Base-by-base conservation (phyloP, 164 flowering plant genomes). In the Sextonia rubra region DNA sequence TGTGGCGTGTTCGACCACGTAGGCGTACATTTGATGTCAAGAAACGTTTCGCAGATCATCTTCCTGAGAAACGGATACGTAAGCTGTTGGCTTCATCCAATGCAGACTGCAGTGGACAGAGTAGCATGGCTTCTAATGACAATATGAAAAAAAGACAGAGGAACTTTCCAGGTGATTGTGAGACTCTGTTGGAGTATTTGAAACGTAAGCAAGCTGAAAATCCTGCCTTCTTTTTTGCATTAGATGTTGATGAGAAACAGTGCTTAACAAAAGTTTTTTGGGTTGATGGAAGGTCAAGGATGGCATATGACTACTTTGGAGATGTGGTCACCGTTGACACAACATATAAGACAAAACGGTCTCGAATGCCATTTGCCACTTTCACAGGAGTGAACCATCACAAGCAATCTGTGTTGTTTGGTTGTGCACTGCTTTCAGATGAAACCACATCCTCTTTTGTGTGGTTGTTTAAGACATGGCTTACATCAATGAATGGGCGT, bases 381-480 rank as follows among this genome's bases (percentile, higher is more conserved):
- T 65, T 73, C 55, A 66, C 20, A 15, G 75, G 75, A 30, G 23
- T 73, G 6, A 73, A 73, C 47, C 69, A 73, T 63, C 75, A 73
- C 27, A 29, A 52, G 25, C 69, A 64, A 27, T 23, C 69, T 20
- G 69, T 73, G 26, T 66, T 73, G 23, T 25, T 75, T 64, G 77
- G 77, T 26, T 61, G 73, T 69, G 68, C 62, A 25, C 26, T 75
- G 25, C 37, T 75, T 69, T 20, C 69, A 69, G 69, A 70, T 64
- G 77, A 49, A 32, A 27, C 48, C 2, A 49, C 25, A 47, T 56
- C 55, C 4, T 32, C 77, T 24, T 75, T 69, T 49, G 49, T 69
- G 26, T 75, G 77, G 77, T 26, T 69, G 25, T 75, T 75, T 55
- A 75, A 63, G 67, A 64, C 60, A 22, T 69, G 72, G 73, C 37